Conservation (phyloP, 495 filamentous ascomycete species). For the Podospora sp. region DNA sequence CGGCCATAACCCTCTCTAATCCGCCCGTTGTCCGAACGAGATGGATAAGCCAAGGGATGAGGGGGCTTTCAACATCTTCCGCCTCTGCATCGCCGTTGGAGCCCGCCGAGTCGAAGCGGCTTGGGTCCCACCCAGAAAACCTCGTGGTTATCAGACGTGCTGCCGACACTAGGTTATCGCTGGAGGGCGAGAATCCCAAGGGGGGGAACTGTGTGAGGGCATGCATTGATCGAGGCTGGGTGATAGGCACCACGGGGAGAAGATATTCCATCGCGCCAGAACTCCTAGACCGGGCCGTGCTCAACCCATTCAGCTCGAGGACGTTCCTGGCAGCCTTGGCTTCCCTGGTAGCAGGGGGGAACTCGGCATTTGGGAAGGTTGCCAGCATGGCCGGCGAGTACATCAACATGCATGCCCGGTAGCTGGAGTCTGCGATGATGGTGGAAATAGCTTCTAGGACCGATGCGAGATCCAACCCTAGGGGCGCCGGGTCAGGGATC, state of each 20-base stretch:
- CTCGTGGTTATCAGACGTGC: slow-evolving; percentile 32
- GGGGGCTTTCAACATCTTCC: slow-evolving; percentile 73
- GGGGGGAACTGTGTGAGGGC: slow-evolving; percentile 58
- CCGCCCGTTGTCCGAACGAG: slow-evolving; percentile 64
- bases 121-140: slow-evolving; percentile 33
- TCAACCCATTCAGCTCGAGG: slow-evolving; percentile 38
- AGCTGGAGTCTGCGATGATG: slow-evolving; percentile 79
- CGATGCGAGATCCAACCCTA: slow-evolving; percentile 61
- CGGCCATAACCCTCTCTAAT: slow-evolving; percentile 73
- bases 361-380: slow-evolving; percentile 59
- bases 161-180: slow-evolving; percentile 37
- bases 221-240: slow-evolving; percentile 21
- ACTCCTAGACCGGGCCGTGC: slow-evolving; percentile 22
- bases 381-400: slow-evolving; percentile 75
- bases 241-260: slow-evolving; percentile 51
- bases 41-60: slow-evolving; percentile 82
- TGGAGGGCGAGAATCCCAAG: slow-evolving; percentile 50
- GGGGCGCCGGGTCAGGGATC: slow-evolving; percentile 60
- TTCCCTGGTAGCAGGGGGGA: slow-evolving; percentile 27
- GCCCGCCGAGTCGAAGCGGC: slow-evolving; percentile 30
- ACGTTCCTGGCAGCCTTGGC: slow-evolving; percentile 40
- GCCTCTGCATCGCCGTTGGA: slow-evolving; percentile 34
- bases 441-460: slow-evolving; percentile 79
- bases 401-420: slow-evolving; percentile 74
- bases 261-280: slow-evolving; percentile 62